These are phyloP conservation scores for Epichloe sylvatica DNA, from an alignment of 2,329 filamentous ascomycete species.

Conservation along the genomic window DNA sequence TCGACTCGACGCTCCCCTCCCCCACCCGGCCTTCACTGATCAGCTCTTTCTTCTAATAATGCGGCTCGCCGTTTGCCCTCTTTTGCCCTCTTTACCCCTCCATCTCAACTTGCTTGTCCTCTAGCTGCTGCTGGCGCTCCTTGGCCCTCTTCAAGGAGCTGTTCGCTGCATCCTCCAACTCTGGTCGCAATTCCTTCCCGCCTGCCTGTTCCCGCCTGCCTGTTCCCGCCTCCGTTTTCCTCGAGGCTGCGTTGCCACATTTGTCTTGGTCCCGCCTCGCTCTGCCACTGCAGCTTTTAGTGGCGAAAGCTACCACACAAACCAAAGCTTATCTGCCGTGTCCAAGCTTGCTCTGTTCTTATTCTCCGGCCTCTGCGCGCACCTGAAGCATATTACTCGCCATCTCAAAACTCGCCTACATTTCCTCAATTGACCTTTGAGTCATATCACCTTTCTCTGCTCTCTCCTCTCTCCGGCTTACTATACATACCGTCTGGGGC, in stretches of 20 bases:
- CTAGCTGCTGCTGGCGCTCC: background rate
- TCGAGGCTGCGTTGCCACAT: background rate
- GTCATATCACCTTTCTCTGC: background rate
- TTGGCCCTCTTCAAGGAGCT: background rate
- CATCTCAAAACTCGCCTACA: background rate
- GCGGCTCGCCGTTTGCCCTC: background rate
- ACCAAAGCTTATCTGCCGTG: constrained; percentile 1
- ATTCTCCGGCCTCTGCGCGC: too few species aligned
- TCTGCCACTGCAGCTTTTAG: background rate
- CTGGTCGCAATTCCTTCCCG: background rate
- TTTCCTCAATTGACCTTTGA: background rate
- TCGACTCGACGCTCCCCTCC: background rate
- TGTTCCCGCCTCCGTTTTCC: background rate
- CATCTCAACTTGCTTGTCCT: background rate
- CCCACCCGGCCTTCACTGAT: background rate
- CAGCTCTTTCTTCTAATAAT: background rate
- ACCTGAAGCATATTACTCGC: background rate
- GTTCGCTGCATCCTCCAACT: background rate
- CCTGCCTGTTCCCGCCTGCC: background rate
- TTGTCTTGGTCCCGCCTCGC: background rate
- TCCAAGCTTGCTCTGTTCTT: background rate
- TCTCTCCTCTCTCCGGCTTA: background rate
- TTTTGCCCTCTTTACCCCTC: background rate
- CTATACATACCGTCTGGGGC: background rate
- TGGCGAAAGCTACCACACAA: background rate